Evolutionary conservation across 2,329 filamentous ascomycete species (phyloP).

Genomic region (Cephalotrichum gorgonifer): DNA sequence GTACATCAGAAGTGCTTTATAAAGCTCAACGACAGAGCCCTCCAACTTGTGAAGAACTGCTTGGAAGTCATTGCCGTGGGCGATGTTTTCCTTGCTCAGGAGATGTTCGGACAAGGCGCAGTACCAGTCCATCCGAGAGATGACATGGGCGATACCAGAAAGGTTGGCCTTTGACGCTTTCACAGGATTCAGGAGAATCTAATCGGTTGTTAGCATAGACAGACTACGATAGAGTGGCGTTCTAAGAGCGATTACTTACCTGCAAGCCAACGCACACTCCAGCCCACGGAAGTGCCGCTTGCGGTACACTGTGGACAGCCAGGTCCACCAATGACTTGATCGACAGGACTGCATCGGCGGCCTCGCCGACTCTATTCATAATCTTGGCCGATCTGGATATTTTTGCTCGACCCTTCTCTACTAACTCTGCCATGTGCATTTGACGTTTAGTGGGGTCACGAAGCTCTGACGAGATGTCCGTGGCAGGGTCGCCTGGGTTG

Average conservation of each 20-base stretch:
- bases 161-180: conserved; percentile 16
- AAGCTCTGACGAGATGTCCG: too few relatives aligned
- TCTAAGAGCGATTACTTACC: conserved; percentile 12
- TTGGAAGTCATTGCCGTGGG: conserved; percentile 3
- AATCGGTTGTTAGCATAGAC: conserved; percentile 1
- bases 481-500: too few relatives aligned
- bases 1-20: conserved; percentile 25
- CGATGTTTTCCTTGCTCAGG: conserved; percentile 11
- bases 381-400: too few relatives aligned
- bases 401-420: too few relatives aligned
- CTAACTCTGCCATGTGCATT: too few relatives aligned
- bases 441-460: too few relatives aligned
- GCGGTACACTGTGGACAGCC: conserved; percentile 15
- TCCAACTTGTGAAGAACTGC: not conserved
- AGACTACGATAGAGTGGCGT: not conserved
- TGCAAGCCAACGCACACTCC: conserved; percentile 22
- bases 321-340: conserved; percentile 10
- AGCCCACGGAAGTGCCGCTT: conserved; percentile 25
- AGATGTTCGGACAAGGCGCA: conserved; percentile 18
- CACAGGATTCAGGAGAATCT: conserved; percentile 19
- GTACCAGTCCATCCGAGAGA: conserved; percentile 26
- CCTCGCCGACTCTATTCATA: too few relatives aligned
- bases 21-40: conserved; percentile 20
- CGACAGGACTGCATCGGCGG: too few relatives aligned
- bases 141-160: conserved; percentile 21